A percentile compares a stretch with the other conserved stretches of the same genome.
phyloP scores from a whole-genome alignment of 2,329 filamentous ascomycete species.

The Pyrenophora tritici-repentis region DNA sequence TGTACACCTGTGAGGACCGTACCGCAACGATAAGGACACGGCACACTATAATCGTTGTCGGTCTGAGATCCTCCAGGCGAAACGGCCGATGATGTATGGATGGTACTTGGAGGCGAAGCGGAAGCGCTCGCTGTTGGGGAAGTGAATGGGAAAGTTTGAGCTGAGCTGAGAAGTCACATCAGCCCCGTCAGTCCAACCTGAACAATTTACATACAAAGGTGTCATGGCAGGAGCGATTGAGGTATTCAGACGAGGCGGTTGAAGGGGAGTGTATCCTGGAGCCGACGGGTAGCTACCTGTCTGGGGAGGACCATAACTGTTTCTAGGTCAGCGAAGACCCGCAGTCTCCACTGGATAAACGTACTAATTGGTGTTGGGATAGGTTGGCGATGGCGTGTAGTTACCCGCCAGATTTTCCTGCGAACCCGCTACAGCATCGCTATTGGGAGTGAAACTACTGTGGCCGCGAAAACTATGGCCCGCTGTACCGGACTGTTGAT shows the following conservation, averaged over 20 bases:
- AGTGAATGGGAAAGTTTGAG: background rate
- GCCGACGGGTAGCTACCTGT: background rate
- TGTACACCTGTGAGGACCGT: slow-evolving; percentile 29
- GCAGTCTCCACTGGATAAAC: background rate
- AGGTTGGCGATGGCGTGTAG: background rate
- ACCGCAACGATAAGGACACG: slow-evolving; percentile 31
- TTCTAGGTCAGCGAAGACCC: background rate
- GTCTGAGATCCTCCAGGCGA: background rate
- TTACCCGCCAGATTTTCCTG: background rate
- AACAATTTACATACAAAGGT: background rate
- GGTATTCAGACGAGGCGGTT: background rate
- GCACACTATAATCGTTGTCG: slow-evolving; percentile 10
- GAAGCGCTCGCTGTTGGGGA: background rate
- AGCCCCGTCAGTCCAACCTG: background rate
- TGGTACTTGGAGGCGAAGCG: background rate
- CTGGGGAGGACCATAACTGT: background rate
- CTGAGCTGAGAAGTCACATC: background rate
- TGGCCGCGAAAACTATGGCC: background rate
- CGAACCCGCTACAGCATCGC: background rate
- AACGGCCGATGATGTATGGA: background rate
- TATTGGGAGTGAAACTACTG: background rate
- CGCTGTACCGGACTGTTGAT: background rate
- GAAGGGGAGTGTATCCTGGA: background rate
- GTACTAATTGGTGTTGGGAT: background rate
- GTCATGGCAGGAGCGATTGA: background rate